These are phyloP conservation scores for Brassica cretica DNA, from an alignment of 345 rosid species.

Conservation along the genomic window DNA sequence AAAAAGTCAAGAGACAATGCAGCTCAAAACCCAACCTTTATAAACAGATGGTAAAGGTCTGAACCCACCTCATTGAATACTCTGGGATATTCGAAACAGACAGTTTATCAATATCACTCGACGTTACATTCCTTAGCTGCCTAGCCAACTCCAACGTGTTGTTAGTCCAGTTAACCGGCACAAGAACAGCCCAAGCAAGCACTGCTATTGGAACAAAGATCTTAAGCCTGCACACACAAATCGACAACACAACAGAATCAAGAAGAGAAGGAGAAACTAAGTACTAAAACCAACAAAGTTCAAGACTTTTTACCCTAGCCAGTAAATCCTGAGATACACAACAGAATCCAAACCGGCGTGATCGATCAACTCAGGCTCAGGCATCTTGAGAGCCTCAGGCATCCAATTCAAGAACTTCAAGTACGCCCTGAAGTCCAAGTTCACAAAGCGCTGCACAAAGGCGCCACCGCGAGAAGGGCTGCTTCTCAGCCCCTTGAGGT, in stretches of 20 bases:
- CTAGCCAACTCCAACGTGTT: slow-evolving; percentile 45
- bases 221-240: slow-evolving; percentile 61
- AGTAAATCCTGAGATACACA: slow-evolving; percentile 87
- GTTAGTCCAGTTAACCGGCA: slow-evolving; percentile 83
- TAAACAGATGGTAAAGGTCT: background rate
- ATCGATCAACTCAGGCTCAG: slow-evolving; percentile 91
- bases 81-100: slow-evolving; percentile 82
- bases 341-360: slow-evolving; percentile 98
- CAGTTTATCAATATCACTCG: slow-evolving; percentile 86
- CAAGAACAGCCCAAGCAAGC: slow-evolving; percentile 78
- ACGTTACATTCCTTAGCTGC: slow-evolving; percentile 57
- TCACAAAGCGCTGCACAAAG: slow-evolving; percentile 65
- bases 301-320: slow-evolving; percentile 64
- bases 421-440: slow-evolving; percentile 72
- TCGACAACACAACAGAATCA: background rate
- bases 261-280: background rate
- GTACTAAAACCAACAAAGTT: background rate
- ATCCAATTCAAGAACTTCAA: slow-evolving; percentile 84
- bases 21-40: slow-evolving; percentile 7
- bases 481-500: slow-evolving; percentile 75
- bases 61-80: slow-evolving; percentile 60
- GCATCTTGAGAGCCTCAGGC: slow-evolving; percentile 91
- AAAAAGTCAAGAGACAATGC: background rate
- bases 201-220: slow-evolving; percentile 76
- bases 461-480: slow-evolving; percentile 68